Evolutionary conservation across 1,284 basidiomycete genomes (phyloP).

Genomic region (Rhodotorula sp.): DNA sequence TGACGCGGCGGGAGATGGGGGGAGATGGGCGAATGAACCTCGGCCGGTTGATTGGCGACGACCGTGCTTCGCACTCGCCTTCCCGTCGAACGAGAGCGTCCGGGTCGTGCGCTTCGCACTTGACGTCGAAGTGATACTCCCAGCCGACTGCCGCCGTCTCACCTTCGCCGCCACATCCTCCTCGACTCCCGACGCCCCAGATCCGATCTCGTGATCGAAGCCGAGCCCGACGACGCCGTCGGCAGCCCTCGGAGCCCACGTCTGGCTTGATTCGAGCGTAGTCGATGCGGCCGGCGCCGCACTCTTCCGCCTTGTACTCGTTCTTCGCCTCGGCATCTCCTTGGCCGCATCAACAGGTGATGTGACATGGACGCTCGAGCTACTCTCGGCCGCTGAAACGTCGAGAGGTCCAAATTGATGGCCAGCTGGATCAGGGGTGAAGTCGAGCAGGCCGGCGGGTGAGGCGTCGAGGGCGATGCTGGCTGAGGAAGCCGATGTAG

Average conservation of each 20-base stretch:
- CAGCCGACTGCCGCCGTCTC: constrained; percentile 1
- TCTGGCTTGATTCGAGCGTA: background rate
- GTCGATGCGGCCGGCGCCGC: constrained; percentile 15
- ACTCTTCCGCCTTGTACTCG: constrained; percentile 16
- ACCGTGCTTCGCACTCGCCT: constrained; percentile 19
- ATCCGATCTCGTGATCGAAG: constrained; percentile 25
- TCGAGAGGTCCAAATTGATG: constrained; percentile 20
- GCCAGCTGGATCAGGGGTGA: constrained; percentile 2
- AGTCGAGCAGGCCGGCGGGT: constrained; percentile 15
- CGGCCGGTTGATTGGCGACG: constrained; percentile 30
- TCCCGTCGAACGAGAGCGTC: constrained; percentile 23
- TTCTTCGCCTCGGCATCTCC: background rate
- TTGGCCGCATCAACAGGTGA: too few species aligned
- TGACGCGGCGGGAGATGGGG: constrained; percentile 47
- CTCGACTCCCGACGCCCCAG: background rate
- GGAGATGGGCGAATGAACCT: constrained; percentile 32
- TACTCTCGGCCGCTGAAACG: constrained; percentile 9
- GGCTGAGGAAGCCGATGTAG: constrained; percentile 11
- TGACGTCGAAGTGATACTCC: constrained; percentile 6
- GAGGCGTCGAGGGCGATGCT: constrained; percentile 20
- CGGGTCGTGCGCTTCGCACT: constrained; percentile 16
- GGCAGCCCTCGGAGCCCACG: background rate
- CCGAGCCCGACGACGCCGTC: constrained; percentile 26
- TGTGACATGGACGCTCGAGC: constrained; percentile 2
- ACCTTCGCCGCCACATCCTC: background rate